Base-by-base conservation (phyloP, 495 filamentous ascomycete genomes). In the Daldinia vernicosa region DNA sequence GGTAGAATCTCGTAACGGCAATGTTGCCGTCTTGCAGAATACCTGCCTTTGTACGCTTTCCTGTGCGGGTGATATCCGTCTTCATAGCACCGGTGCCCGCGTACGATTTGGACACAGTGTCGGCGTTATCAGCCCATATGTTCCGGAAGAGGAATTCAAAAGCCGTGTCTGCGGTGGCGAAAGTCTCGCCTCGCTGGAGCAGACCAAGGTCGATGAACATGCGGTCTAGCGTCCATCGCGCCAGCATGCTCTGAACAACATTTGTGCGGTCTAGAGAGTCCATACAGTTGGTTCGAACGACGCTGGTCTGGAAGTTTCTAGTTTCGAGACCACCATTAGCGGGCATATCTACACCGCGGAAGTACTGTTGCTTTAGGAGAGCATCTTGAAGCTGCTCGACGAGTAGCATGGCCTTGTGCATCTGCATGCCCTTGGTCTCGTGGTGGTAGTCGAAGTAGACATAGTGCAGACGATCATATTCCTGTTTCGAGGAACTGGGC, bases 361-460 rank as follows among this genome's bases (percentile, higher is more conserved):
- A 98, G 80, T 98, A 99, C 67, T 91, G 89, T 66, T 96, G 93
- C 24, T 87, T 84, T 2, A 86, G 75, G 2, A 99, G 83, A 15
- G 89, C 89, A 27, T 91, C 87, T 28, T 87, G 84, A 40, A 99
- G 81, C 60, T 91, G 89, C 74, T 97, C 90, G 71, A 98, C 84
- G 4, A 99, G 87, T 37, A 96, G 79, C 80, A 94, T 89, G 2
- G 94, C 94, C 19, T 93, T 92, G 76, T 99, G 91, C 94, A 95
- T 97, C 74, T 92, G 88, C 32, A 98, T 83, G 28, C 93, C 93
- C 79, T 95, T 97, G 30, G 96, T 98, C 80, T 99, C 95, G 76
- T 92, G 94, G 81, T 99, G 95, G 79, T 94, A 98, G 82, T 99
- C 96, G 71, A 99, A 98, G 83, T 98, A 98, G 62, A 98, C 80